Conservation (phyloP, 208 protist genomes). For the Porcisia deanei region DNA sequence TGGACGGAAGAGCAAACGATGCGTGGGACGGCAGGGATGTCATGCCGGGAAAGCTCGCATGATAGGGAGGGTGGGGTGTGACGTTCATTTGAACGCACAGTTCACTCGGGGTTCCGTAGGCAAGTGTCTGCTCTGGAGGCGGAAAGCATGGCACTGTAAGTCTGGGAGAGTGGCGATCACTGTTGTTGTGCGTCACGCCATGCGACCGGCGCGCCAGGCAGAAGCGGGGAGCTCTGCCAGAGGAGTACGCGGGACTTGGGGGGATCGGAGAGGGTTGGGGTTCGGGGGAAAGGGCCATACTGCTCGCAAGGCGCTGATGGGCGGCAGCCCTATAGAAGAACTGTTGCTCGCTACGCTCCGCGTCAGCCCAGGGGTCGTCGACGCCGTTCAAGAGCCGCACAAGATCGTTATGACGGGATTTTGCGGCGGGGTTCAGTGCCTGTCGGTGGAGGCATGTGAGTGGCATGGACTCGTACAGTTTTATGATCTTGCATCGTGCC, state of each 20-base stretch:
- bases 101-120: background rate
- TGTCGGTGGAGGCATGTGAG: constrained; percentile 61
- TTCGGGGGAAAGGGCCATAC: constrained; percentile 1
- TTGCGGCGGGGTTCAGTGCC: constrained; percentile 44
- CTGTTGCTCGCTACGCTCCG: constrained; percentile 30
- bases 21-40: background rate
- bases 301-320: constrained; percentile 18
- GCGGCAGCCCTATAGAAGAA: constrained; percentile 19
- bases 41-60: background rate
- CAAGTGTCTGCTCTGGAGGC: background rate
- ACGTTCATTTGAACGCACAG: background rate
- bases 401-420: constrained; percentile 38
- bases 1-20: background rate
- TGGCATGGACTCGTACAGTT: constrained; percentile 62
- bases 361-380: constrained; percentile 29
- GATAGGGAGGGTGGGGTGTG: background rate
- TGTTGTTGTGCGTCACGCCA: background rate
- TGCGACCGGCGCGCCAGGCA: background rate
- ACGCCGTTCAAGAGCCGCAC: constrained; percentile 26
- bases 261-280: constrained; percentile 1
- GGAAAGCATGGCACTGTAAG: background rate
- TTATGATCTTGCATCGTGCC: constrained; percentile 44
- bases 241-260: background rate
- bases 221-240: background rate
- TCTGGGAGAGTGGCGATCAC: background rate